Evolutionary conservation across 2,329 filamentous ascomycete species (phyloP), one percentile per base, ranked within the genome.

Genomic region (Trichophyton equinum): DNA sequence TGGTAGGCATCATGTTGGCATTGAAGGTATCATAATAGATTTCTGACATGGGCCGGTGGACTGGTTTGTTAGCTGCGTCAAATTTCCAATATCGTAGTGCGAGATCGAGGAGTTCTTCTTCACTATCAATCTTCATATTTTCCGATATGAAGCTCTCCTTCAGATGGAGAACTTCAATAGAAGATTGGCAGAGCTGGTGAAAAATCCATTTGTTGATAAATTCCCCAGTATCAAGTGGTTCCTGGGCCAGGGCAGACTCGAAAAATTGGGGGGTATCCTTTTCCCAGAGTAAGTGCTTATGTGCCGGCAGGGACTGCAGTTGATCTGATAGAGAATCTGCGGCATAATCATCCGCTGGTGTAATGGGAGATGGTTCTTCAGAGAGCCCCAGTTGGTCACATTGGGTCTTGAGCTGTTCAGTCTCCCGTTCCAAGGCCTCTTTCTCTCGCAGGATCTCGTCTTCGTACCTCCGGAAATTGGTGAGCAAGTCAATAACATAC

Each of bases 171-270:
- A 70, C 67, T 40, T 69, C 66, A 22, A 70, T 56, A 1, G 65
- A 65, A 1, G 70, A 73, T 33, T 67, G 69, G 8, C 69, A 67
- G 2, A 73, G 64, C 27, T 68, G 67, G 42, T 73, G 69, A 0
- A 71, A 67, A 38, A 71, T 65, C 70, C 70, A 72, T 60, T 65
- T 68, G 33, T 70, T 68, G 58, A 72, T 65, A 55, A 69, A 71
- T 6, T 60, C 59, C 11, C 63, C 58, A 20, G 65, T 65, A n/a
- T 64, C 51, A 30, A 62, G 64, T 33, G 65, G 46, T 5, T 61
- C 61, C 4, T 58, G 20, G 1, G 62, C 40, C 27, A 58, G 46
- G 18, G 55, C 64, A 11, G 60, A 55, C n/a, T 69, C 66, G 44
- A 67, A 67, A 44, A 66, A 66, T 2, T 65, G 62, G 6, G 63